Evolutionary conservation across 108 stramenopile genomes (phyloP).

Genomic region (Pseudonitzschia delicatissima): DNA sequence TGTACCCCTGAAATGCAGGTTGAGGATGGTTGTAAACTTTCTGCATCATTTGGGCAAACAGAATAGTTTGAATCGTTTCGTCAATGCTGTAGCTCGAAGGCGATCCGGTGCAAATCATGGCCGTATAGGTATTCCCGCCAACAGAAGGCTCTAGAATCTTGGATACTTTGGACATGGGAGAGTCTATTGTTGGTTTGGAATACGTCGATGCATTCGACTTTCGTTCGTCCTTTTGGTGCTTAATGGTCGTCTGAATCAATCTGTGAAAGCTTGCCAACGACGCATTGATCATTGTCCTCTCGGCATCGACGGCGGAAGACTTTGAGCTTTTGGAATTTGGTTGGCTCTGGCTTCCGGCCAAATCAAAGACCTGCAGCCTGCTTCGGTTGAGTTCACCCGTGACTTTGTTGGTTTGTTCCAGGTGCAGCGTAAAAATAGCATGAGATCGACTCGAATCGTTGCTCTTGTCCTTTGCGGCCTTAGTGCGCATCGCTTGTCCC

Average conservation of each 20-base stretch:
- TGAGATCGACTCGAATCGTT: conserved; percentile 85
- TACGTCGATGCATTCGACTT: conserved; percentile 3
- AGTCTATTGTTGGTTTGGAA: conserved; percentile 6
- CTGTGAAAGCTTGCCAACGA: conserved; percentile 69
- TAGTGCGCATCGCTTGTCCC: conserved; percentile 75
- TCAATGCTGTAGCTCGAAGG: conserved; percentile 78
- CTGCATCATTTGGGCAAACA: conserved; percentile 70
- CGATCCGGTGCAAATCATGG: conserved; percentile 78
- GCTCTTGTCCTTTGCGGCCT: conserved; percentile 75
- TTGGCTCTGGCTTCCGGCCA: conserved; percentile 79
- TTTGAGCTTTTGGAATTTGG: background rate
- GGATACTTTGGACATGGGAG: conserved; percentile 74
- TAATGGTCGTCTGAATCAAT: conserved; percentile 66
- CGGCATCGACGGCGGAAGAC: conserved; percentile 40
- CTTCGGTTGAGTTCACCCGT: conserved; percentile 48
- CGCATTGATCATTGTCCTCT: conserved; percentile 74
- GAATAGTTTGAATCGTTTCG: conserved; percentile 80
- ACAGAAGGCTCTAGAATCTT: conserved; percentile 73
- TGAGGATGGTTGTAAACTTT: conserved; percentile 49
- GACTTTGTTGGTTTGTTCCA: conserved; percentile 56
- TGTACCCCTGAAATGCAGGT: conserved; percentile 6
- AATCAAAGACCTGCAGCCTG: conserved; percentile 74
- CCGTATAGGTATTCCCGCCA: conserved; percentile 85
- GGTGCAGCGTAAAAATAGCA: conserved; percentile 67
- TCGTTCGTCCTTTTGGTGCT: conserved; percentile 35